Conservation (phyloP, 441 rosid species). For the Populus hybrid region DNA sequence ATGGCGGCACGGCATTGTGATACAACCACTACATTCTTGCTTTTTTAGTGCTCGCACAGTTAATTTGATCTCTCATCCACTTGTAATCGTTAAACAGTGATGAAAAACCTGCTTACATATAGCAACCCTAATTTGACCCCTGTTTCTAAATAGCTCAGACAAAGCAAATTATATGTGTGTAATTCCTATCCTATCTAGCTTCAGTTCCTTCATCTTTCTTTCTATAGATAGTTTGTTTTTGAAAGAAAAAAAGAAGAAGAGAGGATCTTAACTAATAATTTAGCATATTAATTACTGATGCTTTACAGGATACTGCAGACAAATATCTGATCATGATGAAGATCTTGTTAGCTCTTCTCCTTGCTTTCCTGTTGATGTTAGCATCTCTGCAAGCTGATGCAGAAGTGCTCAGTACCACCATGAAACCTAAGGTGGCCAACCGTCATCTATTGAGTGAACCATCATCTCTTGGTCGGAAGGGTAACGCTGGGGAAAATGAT, state of each 20-base stretch:
- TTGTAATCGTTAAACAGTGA: background rate
- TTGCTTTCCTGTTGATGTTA: background rate
- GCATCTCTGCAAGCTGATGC: constrained; percentile 12
- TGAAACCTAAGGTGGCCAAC: background rate
- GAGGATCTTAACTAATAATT: background rate
- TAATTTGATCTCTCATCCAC: background rate
- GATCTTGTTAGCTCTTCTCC: background rate
- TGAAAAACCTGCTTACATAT: background rate
- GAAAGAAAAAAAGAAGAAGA: background rate
- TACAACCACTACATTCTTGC: constrained; percentile 2
- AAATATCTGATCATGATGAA: constrained; percentile 12
- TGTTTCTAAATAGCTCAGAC: background rate
- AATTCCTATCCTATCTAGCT: background rate
- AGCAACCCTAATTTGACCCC: background rate
- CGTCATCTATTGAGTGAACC: too few species aligned
- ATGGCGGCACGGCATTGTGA: background rate
- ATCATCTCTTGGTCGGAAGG: background rate
- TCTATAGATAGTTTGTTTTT: background rate
- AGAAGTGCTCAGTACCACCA: background rate
- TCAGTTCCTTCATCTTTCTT: background rate
- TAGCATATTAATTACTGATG: background rate
- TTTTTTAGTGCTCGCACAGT: background rate
- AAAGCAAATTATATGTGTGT: background rate
- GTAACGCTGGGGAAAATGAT: background rate
- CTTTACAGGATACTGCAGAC: background rate